Conservation (phyloP, 179 eudicot species). For the Silene noctiflora region DNA sequence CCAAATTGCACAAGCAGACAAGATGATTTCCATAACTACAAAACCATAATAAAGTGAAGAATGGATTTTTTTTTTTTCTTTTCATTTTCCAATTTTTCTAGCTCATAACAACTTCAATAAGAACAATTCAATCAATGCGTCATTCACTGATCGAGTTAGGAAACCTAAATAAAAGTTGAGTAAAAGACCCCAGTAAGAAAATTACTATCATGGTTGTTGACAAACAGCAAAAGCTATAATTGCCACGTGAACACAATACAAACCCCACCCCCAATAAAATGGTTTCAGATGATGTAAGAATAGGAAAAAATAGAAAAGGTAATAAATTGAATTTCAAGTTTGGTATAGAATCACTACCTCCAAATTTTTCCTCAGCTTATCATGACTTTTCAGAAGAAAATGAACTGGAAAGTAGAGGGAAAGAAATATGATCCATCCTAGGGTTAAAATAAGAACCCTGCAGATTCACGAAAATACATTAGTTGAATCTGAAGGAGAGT, state of each 20-base stretch:
- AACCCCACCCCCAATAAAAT: not conserved
- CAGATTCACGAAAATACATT: slow-evolving; percentile 16
- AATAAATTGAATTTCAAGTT: not conserved
- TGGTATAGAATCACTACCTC: slow-evolving; percentile 46
- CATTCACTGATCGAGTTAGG: no score
- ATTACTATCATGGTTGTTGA: no score
- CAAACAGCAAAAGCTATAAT: no score
- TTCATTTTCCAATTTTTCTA: no score
- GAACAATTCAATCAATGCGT: no score
- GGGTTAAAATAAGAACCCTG: slow-evolving; percentile 66
- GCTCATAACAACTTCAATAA: no score
- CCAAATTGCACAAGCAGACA: not conserved
- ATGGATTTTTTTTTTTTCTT: not conserved
- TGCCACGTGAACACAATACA: not conserved
- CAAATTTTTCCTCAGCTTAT: slow-evolving; percentile 62
- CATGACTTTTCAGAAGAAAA: slow-evolving; percentile 65
- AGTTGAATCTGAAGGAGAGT: not conserved
- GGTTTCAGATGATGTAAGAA: not conserved
- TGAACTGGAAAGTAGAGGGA: slow-evolving; percentile 86
- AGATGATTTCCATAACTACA: no score
- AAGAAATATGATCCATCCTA: slow-evolving; percentile 89
- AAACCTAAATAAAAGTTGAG: no score
- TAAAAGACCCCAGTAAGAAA: no score
- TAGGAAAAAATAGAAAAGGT: not conserved
- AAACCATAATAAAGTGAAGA: not conserved